Evolutionary conservation across 176 grass and related monocot genomes (phyloP).

Genomic region (Saccharum spontaneum): DNA sequence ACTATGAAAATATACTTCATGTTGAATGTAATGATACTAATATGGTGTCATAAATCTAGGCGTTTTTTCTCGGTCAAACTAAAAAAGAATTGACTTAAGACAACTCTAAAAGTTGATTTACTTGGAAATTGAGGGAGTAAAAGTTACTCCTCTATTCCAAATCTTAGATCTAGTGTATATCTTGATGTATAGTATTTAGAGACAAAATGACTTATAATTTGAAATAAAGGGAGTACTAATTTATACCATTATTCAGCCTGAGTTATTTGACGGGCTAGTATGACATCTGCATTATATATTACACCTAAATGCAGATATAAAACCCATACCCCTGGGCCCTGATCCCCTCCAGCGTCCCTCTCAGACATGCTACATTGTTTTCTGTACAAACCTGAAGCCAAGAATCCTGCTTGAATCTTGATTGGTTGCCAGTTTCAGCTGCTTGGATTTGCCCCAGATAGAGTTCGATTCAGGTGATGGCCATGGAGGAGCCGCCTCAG

Average conservation of each 20-base stretch:
- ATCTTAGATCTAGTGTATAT: background rate
- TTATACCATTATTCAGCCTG: background rate
- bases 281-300: slow-evolving; percentile 16
- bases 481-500: slow-evolving; percentile 40
- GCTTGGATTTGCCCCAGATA: background rate
- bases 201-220: background rate
- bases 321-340: slow-evolving; percentile 1
- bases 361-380: slow-evolving; percentile 7
- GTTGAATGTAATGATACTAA: background rate
- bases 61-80: background rate
- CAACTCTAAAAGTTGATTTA: background rate
- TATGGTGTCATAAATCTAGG: background rate
- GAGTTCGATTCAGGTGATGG: slow-evolving; percentile 12
- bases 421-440: slow-evolving; percentile 9
- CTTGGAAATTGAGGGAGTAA: background rate
- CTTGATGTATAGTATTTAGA: background rate
- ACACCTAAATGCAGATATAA: slow-evolving; percentile 23
- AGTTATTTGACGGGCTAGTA: slow-evolving; percentile 12
- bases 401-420: slow-evolving; percentile 9
- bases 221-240: background rate
- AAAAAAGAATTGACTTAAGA: background rate
- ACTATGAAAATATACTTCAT: background rate
- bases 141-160: background rate
- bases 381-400: background rate
- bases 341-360: slow-evolving; percentile 5